Conservation (phyloP, 805 yeast genomes). For the Yarrowia keelungensis region DNA sequence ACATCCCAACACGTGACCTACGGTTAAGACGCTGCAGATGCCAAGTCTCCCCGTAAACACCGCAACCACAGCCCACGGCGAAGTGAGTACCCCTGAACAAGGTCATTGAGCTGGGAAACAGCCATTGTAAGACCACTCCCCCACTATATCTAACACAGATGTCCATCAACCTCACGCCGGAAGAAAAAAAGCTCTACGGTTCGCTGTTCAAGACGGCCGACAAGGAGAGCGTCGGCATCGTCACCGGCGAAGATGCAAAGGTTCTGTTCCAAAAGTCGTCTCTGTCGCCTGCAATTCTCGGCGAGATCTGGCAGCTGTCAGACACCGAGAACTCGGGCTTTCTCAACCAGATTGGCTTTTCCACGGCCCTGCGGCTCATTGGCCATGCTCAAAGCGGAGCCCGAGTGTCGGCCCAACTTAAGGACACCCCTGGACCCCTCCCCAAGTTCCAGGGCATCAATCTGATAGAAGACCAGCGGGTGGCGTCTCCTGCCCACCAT, state of each 20-base stretch:
- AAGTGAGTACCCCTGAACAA: constrained; percentile 27
- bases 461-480: constrained; percentile 36
- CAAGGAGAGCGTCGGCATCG: constrained; percentile 75
- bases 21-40: constrained; percentile 5
- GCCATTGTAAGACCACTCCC: neutral
- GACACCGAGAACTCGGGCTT: constrained; percentile 89
- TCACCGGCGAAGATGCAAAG: constrained; percentile 88
- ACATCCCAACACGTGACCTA: constrained; percentile 37
- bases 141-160: constrained; percentile 4
- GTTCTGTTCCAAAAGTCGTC: constrained; percentile 86
- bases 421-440: constrained; percentile 63
- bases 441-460: constrained; percentile 61
- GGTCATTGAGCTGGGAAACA: neutral
- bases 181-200: constrained; percentile 78
- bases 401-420: constrained; percentile 61
- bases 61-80: constrained; percentile 36
- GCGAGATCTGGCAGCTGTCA: constrained; percentile 95
- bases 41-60: constrained; percentile 35
- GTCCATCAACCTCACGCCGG: constrained; percentile 51
- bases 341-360: constrained; percentile 78
- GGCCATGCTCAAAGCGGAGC: constrained; percentile 84
- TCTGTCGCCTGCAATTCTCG: constrained; percentile 74
- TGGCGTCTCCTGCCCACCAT: constrained; percentile 43
- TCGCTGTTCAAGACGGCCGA: constrained; percentile 81
- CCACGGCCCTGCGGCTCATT: constrained; percentile 85